Evolutionary conservation across 352 stramenopile genomes (phyloP).

Genomic region (Elongisporangium anandrum): DNA sequence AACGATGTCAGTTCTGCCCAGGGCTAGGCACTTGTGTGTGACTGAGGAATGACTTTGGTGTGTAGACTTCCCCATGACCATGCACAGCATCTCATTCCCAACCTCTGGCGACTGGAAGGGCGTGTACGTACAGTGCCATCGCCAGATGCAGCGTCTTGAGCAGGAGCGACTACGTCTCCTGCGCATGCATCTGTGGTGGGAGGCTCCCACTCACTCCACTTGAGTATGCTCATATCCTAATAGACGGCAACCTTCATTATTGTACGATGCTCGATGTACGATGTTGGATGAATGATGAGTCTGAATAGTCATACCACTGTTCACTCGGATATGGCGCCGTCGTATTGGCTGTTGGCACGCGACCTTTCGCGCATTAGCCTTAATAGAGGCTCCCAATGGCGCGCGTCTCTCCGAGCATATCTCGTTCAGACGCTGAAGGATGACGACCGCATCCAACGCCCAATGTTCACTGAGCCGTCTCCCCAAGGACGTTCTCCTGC

Average conservation of each 20-base stretch:
- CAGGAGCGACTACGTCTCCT: slow-evolving; percentile 2
- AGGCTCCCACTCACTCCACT: neutral
- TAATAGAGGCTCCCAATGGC: neutral
- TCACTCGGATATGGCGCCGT: neutral
- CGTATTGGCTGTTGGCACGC: neutral
- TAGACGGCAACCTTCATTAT: neutral
- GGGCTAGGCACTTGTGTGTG: too few relatives aligned
- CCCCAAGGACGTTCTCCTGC: neutral
- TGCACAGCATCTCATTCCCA: too few relatives aligned
- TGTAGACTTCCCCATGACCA: too few relatives aligned
- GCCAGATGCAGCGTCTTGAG: neutral
- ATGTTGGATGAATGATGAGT: neutral
- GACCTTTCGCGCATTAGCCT: neutral
- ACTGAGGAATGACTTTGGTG: too few relatives aligned
- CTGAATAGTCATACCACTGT: too few relatives aligned
- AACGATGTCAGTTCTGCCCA: neutral
- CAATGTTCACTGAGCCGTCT: neutral
- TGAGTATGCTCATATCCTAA: neutral
- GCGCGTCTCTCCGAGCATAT: neutral
- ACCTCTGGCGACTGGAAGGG: too few relatives aligned
- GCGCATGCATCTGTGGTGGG: neutral
- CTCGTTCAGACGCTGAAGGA: neutral
- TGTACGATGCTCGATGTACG: neutral
- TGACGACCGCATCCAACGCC: neutral
- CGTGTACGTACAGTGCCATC: too few relatives aligned